Evolutionary conservation across 164 flowering plant genomes (phyloP).

Genomic region (Litsea cubeba): DNA sequence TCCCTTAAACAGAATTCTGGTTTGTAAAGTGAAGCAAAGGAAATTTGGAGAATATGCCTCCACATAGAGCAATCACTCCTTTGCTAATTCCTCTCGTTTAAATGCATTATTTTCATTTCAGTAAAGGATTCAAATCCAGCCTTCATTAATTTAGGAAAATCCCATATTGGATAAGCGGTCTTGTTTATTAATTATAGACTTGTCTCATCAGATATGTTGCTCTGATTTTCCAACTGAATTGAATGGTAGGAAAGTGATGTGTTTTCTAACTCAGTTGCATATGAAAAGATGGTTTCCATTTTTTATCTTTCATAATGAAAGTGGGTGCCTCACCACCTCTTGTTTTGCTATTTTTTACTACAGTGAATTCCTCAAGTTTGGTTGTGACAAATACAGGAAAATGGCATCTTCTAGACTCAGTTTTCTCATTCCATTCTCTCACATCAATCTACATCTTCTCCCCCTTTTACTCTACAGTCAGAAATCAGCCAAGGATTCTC

Average conservation of each 20-base stretch:
- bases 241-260: not conserved
- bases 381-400: no score
- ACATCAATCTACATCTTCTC: not conserved
- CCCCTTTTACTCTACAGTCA: constrained; percentile 23
- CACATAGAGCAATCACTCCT: no score
- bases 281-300: not conserved
- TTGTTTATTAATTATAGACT: not conserved
- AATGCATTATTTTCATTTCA: not conserved
- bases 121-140: not conserved
- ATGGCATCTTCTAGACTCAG: no score
- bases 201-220: not conserved
- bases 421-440: not conserved
- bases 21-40: not conserved
- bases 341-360: no score
- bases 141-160: not conserved
- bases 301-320: not conserved
- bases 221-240: not conserved
- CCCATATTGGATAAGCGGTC: not conserved
- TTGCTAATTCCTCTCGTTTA: no score
- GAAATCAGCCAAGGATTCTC: constrained; percentile 37
- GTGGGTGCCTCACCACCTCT: no score
- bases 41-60: not conserved
- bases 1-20: not conserved
- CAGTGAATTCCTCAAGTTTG: no score
- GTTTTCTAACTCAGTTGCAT: not conserved